Evolutionary conservation across 2,329 filamentous ascomycete genomes (phyloP).

Genomic region (Penicillium occitanis): DNA sequence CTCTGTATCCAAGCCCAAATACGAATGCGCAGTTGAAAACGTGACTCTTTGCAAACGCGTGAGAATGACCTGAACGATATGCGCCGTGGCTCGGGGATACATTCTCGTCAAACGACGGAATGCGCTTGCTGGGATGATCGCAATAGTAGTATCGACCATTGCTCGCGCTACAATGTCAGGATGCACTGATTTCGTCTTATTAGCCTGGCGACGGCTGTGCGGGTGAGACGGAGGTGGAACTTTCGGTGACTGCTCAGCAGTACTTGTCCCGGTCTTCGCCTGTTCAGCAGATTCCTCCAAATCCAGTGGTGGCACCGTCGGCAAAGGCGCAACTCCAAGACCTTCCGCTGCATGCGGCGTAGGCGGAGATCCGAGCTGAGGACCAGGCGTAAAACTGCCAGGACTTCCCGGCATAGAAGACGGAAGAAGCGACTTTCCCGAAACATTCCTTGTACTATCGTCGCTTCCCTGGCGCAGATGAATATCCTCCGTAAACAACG

Average conservation of each 20-base stretch:
- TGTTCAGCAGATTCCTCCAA: constrained; percentile 54
- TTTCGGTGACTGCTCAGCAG: constrained; percentile 26
- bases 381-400: constrained; percentile 31
- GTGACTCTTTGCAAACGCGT: constrained; percentile 94
- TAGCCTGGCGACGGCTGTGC: constrained; percentile 32
- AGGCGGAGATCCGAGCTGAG: constrained; percentile 23
- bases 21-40: constrained; percentile 88
- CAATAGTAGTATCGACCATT: constrained; percentile 94
- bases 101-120: constrained; percentile 89
- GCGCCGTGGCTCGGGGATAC: constrained; percentile 92
- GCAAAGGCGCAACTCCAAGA: constrained; percentile 41
- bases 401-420: constrained; percentile 45
- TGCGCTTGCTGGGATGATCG: constrained; percentile 94
- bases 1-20: constrained; percentile 86
- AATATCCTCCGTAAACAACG: constrained; percentile 93
- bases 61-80: constrained; percentile 96
- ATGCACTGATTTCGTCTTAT: constrained; percentile 72
- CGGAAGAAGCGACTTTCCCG: constrained; percentile 33
- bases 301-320: constrained; percentile 72
- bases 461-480: constrained; percentile 67
- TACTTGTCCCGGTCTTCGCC: constrained; percentile 22
- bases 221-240: constrained; percentile 19
- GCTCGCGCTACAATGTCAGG: constrained; percentile 96
- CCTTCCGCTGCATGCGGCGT: constrained; percentile 27
- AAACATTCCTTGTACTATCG: constrained; percentile 43